Conservation (phyloP, 108 stramenopile species). For the Bacterosira constricta region DNA sequence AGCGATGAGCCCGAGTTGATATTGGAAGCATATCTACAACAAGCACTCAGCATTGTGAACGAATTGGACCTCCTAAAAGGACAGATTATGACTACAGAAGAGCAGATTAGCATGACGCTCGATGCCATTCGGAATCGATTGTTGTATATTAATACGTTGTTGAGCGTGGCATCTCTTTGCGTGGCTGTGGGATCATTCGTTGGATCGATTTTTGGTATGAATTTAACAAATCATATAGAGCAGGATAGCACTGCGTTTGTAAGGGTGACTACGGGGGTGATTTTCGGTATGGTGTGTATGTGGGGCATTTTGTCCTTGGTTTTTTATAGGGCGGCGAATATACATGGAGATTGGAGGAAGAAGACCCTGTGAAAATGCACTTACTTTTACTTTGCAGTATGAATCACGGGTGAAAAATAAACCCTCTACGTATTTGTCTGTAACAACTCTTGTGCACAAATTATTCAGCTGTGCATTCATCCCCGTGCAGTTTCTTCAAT, state of each 20-base stretch:
- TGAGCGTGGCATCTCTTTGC: conserved; percentile 63
- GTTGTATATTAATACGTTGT: conserved; percentile 77
- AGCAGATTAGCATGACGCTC: conserved; percentile 69
- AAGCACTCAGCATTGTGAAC: conserved; percentile 67
- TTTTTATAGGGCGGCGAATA: conserved; percentile 33
- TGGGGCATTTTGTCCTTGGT: conserved; percentile 63
- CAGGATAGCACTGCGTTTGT: conserved; percentile 47
- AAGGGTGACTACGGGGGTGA: conserved; percentile 59
- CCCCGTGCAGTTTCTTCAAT: no score
- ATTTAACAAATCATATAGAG: conserved; percentile 69
- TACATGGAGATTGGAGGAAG: not conserved
- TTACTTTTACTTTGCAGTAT: no score
- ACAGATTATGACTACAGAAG: conserved; percentile 78
- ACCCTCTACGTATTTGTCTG: no score
- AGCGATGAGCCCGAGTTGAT: conserved; percentile 90
- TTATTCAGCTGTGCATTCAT: no score
- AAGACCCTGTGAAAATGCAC: conserved; percentile 9
- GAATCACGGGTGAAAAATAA: no score
- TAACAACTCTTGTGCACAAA: no score
- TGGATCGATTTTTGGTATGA: conserved; percentile 87
- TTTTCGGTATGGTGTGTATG: conserved; percentile 56
- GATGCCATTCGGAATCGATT: conserved; percentile 78
- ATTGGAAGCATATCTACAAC: conserved; percentile 83
- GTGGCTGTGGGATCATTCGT: conserved; percentile 66
- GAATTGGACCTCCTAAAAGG: conserved; percentile 73